Evolutionary conservation across 139 green algal species (phyloP).

Genomic region (Picochlorum sp.): DNA sequence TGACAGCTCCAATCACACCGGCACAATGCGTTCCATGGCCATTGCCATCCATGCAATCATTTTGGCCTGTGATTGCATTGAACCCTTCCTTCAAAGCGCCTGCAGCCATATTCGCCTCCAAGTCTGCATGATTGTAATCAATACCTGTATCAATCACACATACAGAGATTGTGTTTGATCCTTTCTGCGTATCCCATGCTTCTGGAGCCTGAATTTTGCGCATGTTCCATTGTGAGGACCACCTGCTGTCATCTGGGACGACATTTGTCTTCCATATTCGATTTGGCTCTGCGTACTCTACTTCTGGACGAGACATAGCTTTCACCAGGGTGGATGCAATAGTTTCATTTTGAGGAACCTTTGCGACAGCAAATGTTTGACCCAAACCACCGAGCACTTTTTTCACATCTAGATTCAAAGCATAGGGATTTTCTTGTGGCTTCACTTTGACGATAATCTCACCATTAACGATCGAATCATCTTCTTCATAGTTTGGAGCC

Average conservation of each 20-base stretch:
- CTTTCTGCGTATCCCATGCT: conserved; percentile 12
- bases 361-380: too few species aligned
- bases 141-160: conserved; percentile 63
- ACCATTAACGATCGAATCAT: too few species aligned
- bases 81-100: not conserved
- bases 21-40: conserved; percentile 47
- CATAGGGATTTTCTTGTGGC: too few species aligned
- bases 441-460: too few species aligned
- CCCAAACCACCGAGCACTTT: too few species aligned
- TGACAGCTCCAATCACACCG: conserved; percentile 35
- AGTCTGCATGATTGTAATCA: conserved; percentile 49
- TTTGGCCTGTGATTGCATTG: not conserved
- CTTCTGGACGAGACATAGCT: not conserved
- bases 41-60: conserved; percentile 27
- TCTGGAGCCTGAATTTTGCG: not conserved
- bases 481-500: too few species aligned
- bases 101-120: conserved; percentile 43
- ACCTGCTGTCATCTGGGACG: not conserved
- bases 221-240: conserved; percentile 10
- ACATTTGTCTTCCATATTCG: not conserved
- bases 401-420: too few species aligned
- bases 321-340: too few species aligned
- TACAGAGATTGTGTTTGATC: conserved; percentile 27
- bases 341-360: too few species aligned
- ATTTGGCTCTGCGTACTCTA: conserved; percentile 9